Percentiles rank a stretch among this genome's conserved stretches.
Evolutionary conservation across 176 grass and related monocot species (phyloP).

Genomic region (Carex pumila): DNA sequence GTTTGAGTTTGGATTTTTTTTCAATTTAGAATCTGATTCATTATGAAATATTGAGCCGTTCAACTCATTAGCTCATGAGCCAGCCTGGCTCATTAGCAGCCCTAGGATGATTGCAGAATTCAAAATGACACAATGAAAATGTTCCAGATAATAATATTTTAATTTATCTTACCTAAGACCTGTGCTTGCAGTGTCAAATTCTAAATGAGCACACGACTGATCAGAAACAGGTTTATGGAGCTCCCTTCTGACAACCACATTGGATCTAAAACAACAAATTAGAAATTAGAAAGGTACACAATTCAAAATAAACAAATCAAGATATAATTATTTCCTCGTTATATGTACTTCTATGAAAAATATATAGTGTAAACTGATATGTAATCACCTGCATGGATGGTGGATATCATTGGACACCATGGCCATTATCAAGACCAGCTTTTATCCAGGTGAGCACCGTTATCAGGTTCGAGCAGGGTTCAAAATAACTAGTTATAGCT

Average conservation of each 20-base stretch:
- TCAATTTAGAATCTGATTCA: too few species aligned
- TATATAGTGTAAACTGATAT: background rate
- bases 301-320: background rate
- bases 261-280: slow-evolving; percentile 37
- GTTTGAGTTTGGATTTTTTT: too few species aligned
- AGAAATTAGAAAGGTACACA: background rate
- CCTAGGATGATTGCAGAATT: slow-evolving; percentile 72
- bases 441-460: slow-evolving; percentile 48
- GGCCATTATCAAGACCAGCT: slow-evolving; percentile 69
- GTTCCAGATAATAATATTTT: slow-evolving; percentile 2
- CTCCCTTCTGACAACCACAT: slow-evolving; percentile 62
- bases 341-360: background rate
- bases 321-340: background rate
- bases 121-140: slow-evolving; percentile 66
- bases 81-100: too few species aligned
- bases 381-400: slow-evolving; percentile 73
- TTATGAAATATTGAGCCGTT: too few species aligned
- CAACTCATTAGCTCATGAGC: too few species aligned
- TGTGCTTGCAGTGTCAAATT: slow-evolving; percentile 80
- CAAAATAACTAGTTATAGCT: too few species aligned
- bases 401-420: slow-evolving; percentile 81
- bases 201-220: slow-evolving; percentile 82
- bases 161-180: slow-evolving; percentile 56
- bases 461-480: slow-evolving; percentile 4
- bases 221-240: slow-evolving; percentile 82